Evolutionary conservation across 1,139 yeast species (phyloP).

Genomic region (Diutina neorugosa): DNA sequence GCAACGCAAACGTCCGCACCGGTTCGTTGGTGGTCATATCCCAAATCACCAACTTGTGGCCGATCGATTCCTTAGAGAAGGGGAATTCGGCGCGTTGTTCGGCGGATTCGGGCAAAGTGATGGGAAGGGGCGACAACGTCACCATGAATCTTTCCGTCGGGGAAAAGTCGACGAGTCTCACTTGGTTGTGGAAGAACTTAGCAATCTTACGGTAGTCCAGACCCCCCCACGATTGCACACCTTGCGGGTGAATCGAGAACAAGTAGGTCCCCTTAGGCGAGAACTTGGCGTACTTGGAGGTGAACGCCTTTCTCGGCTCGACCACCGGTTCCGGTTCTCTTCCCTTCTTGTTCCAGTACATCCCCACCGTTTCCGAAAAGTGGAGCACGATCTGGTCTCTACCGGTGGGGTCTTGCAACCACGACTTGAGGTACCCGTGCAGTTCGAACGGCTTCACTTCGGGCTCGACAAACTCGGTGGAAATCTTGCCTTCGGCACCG

Average conservation of each 20-base stretch:
- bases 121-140: slow-evolving; percentile 82
- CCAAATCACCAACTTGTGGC: slow-evolving; percentile 94
- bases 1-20: slow-evolving; percentile 81
- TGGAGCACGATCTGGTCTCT: slow-evolving; percentile 87
- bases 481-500: slow-evolving; percentile 56
- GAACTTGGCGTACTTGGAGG: slow-evolving; percentile 78
- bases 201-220: slow-evolving; percentile 59
- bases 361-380: slow-evolving; percentile 68
- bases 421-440: slow-evolving; percentile 72
- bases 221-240: slow-evolving; percentile 97
- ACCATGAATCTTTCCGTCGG: slow-evolving; percentile 87
- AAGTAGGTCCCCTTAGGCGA: slow-evolving; percentile 90
- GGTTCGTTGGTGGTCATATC: slow-evolving; percentile 76
- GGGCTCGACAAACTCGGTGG: slow-evolving; percentile 60
- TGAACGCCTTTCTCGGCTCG: slow-evolving; percentile 75
- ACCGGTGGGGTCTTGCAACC: slow-evolving; percentile 84
- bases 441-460: slow-evolving; percentile 56
- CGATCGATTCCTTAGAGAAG: slow-evolving; percentile 79
- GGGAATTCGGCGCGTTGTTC: slow-evolving; percentile 59
- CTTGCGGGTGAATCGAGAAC: slow-evolving; percentile 86
- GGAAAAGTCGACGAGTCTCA: slow-evolving; percentile 80
- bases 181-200: slow-evolving; percentile 83
- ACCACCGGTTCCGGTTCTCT: slow-evolving; percentile 68
- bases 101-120: slow-evolving; percentile 57
- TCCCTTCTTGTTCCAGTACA: slow-evolving; percentile 76